Conservation (phyloP, 495 filamentous ascomycete genomes). For the Xylaria acuta region DNA sequence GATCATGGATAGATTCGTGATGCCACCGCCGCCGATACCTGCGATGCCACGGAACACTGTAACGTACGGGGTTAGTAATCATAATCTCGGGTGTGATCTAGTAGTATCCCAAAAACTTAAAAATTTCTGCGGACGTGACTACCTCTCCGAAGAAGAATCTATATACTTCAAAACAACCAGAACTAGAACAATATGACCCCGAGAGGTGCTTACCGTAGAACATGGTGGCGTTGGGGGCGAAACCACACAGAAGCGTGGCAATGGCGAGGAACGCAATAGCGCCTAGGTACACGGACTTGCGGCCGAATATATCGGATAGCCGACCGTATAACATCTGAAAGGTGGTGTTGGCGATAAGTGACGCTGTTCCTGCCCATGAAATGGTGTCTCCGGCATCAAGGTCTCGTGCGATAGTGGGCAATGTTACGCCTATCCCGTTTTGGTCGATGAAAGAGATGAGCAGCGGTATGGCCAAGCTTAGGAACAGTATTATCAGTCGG, state of each 20-base stretch:
- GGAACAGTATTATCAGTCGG: conserved; percentile 64
- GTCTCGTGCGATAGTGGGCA: conserved; percentile 66
- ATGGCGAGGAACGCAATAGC: conserved; percentile 39
- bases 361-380: background rate
- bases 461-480: conserved; percentile 58
- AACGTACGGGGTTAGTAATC: conserved; percentile 22
- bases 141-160: background rate
- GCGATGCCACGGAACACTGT: conserved; percentile 75
- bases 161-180: background rate
- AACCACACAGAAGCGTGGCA: conserved; percentile 33
- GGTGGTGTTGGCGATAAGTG: conserved; percentile 64
- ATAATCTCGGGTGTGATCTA: background rate
- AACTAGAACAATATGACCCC: too few relatives aligned
- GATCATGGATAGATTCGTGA: conserved; percentile 43
- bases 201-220: background rate
- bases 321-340: conserved; percentile 50
- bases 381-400: conserved; percentile 59
- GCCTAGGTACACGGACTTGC: conserved; percentile 43
- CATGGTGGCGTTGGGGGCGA: background rate
- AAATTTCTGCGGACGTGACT: background rate
- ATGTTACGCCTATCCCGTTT: conserved; percentile 65
- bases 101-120: background rate
- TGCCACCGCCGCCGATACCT: conserved; percentile 76
- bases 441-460: conserved; percentile 68
- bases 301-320: conserved; percentile 54